Evolutionary conservation across 129 eudicot species (phyloP), one percentile per base, ranked within the genome.

Genomic region (Lactuca saligna): DNA sequence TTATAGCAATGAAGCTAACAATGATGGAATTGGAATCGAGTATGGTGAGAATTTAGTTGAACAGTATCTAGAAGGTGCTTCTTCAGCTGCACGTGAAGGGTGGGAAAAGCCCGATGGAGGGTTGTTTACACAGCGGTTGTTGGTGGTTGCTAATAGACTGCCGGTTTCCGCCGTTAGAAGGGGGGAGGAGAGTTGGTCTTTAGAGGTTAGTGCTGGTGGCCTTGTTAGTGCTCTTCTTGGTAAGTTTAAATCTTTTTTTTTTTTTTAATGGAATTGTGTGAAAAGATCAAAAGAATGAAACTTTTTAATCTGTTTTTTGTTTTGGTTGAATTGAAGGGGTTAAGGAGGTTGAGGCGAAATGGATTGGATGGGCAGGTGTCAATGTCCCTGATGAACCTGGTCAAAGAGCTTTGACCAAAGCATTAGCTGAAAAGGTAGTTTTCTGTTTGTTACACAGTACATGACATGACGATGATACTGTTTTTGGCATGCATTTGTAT

Each of bases 351-450:
- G 98, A 92, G 76, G 98, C 96, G 54, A 85, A 86, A 74, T 92
- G 96, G 96, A 92, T 92, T 51, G 98, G 98, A 33, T 88, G 98
- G 98, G 96, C 98, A 3, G 98, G 98, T 48, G 98, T 92, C 8
- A 88, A 92, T 83, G 98, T 92, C 79, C 95, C 98, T 0, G 98
- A 92, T 77, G 95, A 92, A 80, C 79, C 84, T 9, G 98, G 98
- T 31, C 91, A 92, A 72, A 82, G 79, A 51, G 85, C 96, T 61
- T 86, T 92, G 54, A 86, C 98, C 7, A 77, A 82, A 79, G 91
- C 96, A 35, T 73, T 92, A 57, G 98, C 96, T 17, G 95, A 88
- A 32, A 88, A 92, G 98, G 98, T 92, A 65, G 61, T 53, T 6
- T 15, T 15, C 25, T n/a, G 13, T 8, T 4, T 44, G 50, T 44